Evolutionary conservation across 345 rosid species (phyloP).

Genomic region (Pelargonium nanum): DNA sequence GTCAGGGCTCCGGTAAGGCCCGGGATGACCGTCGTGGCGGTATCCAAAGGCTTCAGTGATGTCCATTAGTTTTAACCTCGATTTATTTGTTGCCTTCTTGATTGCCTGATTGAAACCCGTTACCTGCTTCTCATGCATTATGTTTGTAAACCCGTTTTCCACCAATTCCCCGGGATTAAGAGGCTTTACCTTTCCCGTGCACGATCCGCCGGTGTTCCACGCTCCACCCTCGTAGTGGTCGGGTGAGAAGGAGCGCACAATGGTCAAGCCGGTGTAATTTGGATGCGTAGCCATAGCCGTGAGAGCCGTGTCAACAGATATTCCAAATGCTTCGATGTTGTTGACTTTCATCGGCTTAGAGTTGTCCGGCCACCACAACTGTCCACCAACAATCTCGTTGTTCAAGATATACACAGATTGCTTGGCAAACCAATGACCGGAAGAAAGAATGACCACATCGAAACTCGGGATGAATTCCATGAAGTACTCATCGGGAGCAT

Average conservation of each 20-base stretch:
- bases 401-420: conserved; percentile 78
- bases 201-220: conserved; percentile 98
- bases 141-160: conserved; percentile 64
- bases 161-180: conserved; percentile 46
- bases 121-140: conserved; percentile 80
- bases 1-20: conserved; percentile 80
- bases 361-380: conserved; percentile 85
- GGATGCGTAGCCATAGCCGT: conserved; percentile 57
- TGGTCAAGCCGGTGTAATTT: conserved; percentile 68
- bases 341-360: conserved; percentile 62
- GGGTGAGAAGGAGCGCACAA: conserved; percentile 76
- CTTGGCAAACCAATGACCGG: conserved; percentile 98
- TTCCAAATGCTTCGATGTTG: conserved; percentile 77
- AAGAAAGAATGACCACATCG: conserved; percentile 76
- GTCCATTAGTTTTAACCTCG: conserved; percentile 72
- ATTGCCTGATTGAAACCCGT: conserved; percentile 43
- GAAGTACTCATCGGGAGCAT: conserved; percentile 57
- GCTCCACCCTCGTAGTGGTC: conserved; percentile 97
- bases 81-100: conserved; percentile 29
- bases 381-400: conserved; percentile 84
- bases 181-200: conserved; percentile 80
- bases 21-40: conserved; percentile 97
- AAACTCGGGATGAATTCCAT: conserved; percentile 60
- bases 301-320: conserved; percentile 74
- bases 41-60: conserved; percentile 69